Evolutionary conservation across 2,329 filamentous ascomycete species (phyloP).

Genomic region (Penicillium rolfsii): DNA sequence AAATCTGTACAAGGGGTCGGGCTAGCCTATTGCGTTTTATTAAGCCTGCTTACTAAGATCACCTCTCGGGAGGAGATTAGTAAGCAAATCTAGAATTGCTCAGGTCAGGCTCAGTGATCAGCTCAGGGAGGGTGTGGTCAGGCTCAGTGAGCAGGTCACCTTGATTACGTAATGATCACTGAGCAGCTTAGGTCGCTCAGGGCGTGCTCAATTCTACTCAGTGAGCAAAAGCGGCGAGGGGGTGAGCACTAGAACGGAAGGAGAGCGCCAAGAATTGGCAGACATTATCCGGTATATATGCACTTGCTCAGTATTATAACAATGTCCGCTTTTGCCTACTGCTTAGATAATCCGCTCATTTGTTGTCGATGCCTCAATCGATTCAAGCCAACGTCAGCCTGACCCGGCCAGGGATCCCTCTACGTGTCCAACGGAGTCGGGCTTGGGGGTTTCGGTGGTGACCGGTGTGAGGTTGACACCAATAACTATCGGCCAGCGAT

Average conservation of each 20-base stretch:
- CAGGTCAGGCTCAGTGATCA: neutral
- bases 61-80: neutral
- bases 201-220: constrained; percentile 22
- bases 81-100: neutral
- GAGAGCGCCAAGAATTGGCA: constrained; percentile 12
- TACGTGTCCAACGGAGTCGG: neutral
- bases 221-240: constrained; percentile 20
- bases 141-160: constrained; percentile 1
- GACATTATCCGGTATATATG: constrained; percentile 8
- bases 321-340: neutral
- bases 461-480: neutral
- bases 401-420: neutral
- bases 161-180: constrained; percentile 18
- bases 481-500: constrained; percentile 3
- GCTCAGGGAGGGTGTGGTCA: neutral
- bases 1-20: neutral
- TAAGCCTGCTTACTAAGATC: neutral
- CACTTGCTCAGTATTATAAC: too few relatives aligned
- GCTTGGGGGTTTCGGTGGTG: neutral
- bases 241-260: constrained; percentile 22
- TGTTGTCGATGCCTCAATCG: neutral
- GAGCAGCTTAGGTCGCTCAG: constrained; percentile 11
- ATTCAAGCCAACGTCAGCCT: neutral
- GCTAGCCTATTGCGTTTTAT: neutral
- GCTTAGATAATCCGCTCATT: neutral